Evolutionary conservation across 139 green algal species (phyloP).

Genomic region (Medakamo hakoo): DNA sequence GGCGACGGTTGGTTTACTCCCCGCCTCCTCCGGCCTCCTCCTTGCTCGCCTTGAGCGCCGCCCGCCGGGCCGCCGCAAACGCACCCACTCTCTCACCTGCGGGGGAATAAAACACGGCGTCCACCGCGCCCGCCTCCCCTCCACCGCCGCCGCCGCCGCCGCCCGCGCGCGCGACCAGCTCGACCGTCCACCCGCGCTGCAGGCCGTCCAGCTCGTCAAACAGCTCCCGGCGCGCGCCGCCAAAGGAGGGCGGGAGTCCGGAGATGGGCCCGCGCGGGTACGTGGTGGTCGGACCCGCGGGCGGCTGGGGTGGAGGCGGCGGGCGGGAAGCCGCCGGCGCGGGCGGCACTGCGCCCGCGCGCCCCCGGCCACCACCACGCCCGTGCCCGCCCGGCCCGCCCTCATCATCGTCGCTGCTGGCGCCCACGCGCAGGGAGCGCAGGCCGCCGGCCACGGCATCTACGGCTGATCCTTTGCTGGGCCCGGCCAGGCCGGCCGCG

Average conservation of each 20-base stretch:
- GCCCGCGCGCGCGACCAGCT: conserved; percentile 33
- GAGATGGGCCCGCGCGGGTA: conserved; percentile 44
- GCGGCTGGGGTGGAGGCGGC: background rate
- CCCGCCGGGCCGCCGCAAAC: conserved; percentile 46
- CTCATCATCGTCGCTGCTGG: background rate
- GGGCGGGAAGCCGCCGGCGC: background rate
- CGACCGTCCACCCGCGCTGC: conserved; percentile 64
- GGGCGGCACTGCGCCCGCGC: background rate
- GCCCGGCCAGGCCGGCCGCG: background rate
- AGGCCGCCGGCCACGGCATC: background rate
- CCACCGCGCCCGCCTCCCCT: conserved; percentile 34
- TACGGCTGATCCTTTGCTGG: background rate
- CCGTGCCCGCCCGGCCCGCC: background rate
- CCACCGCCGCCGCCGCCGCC: no score
- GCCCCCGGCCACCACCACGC: background rate
- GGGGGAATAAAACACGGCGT: conserved; percentile 72
- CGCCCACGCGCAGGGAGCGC: background rate
- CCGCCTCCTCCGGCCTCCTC: conserved; percentile 3
- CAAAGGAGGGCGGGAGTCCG: conserved; percentile 53
- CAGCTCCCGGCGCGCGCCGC: conserved; percentile 47
- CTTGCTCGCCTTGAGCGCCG: conserved; percentile 42
- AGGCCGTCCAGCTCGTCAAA: conserved; percentile 74
- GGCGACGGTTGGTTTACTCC: background rate
- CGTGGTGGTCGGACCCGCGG: conserved; percentile 3
- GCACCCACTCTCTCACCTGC: conserved; percentile 37